A percentile compares a stretch with the other conserved stretches of the same genome.
Conservation (phyloP, 2,329 filamentous ascomycete species). For the Aureobasidium sp. region DNA sequence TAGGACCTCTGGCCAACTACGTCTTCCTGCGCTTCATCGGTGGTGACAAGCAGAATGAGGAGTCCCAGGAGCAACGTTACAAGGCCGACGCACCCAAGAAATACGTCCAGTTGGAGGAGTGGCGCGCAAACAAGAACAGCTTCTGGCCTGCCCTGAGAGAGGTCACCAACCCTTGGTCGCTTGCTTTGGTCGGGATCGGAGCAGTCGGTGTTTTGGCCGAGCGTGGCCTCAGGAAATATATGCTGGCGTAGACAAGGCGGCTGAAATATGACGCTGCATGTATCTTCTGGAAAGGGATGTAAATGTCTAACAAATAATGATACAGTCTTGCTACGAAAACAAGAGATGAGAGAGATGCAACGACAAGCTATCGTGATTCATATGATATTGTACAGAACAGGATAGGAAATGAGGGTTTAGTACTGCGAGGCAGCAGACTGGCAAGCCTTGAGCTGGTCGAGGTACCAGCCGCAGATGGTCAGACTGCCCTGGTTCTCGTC, state of each 20-base stretch:
- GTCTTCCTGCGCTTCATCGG: conserved; percentile 51
- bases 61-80: conserved; percentile 47
- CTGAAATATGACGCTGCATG: conserved; percentile 14
- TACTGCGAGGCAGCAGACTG: conserved; percentile 43
- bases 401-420: conserved; percentile 26
- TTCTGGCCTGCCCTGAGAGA: conserved; percentile 52
- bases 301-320: conserved; percentile 1
- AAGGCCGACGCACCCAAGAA: conserved; percentile 45
- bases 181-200: conserved; percentile 46
- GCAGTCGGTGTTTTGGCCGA: conserved; percentile 44
- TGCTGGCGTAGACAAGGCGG: neutral
- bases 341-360: neutral
- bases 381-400: conserved; percentile 10
- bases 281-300: neutral
- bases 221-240: conserved; percentile 27
- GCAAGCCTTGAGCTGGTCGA: conserved; percentile 74
- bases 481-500: conserved; percentile 91
- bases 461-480: conserved; percentile 95
- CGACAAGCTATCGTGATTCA: neutral
- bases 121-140: conserved; percentile 49
- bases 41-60: conserved; percentile 51
- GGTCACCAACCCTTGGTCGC: conserved; percentile 50
- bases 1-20: conserved; percentile 54
- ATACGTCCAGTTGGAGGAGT: conserved; percentile 47
- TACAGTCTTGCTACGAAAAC: conserved; percentile 7